Evolutionary conservation across 305 asterid species (phyloP).

Genomic region (Ruellia speciosa): DNA sequence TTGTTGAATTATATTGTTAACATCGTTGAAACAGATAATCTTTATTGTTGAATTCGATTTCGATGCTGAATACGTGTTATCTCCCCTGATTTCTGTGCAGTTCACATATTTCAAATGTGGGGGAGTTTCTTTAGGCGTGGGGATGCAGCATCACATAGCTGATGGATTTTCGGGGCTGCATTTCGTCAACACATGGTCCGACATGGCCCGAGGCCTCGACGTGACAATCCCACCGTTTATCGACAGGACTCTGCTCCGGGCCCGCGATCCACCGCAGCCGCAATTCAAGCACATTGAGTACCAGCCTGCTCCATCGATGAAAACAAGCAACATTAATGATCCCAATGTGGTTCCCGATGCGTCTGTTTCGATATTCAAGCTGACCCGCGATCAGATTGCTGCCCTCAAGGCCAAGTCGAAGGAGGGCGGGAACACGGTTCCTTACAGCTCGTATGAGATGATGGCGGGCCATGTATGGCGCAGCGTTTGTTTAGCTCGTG

Average conservation of each 20-base stretch:
- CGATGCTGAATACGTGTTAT: not conserved
- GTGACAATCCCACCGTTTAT: slow-evolving; percentile 57
- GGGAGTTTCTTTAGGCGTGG: slow-evolving; percentile 80
- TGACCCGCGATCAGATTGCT: slow-evolving; percentile 50
- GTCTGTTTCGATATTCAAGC: slow-evolving; percentile 50
- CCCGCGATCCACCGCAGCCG: slow-evolving; percentile 72
- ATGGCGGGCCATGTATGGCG: slow-evolving; percentile 86
- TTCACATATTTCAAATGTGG: slow-evolving; percentile 78
- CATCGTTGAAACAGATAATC: no score
- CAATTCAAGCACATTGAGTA: slow-evolving; percentile 72
- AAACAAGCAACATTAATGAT: slow-evolving; percentile 3
- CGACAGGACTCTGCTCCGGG: slow-evolving; percentile 66
- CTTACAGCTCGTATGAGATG: slow-evolving; percentile 82
- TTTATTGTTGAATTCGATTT: not conserved
- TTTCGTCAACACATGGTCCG: slow-evolving; percentile 84
- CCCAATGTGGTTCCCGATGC: slow-evolving; percentile 26
- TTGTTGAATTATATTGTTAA: no score
- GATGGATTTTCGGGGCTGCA: slow-evolving; percentile 87
- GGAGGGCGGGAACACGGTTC: slow-evolving; percentile 48
- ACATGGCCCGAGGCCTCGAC: slow-evolving; percentile 69
- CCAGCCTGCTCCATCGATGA: slow-evolving; percentile 69
- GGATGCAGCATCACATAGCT: slow-evolving; percentile 80
- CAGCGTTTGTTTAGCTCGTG: slow-evolving; percentile 57
- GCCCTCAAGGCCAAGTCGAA: slow-evolving; percentile 69
- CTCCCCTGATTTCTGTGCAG: slow-evolving; percentile 24